Evolutionary conservation across 2,329 filamentous ascomycete genomes (phyloP).

Genomic region (Cryoendolithus antarcticus): DNA sequence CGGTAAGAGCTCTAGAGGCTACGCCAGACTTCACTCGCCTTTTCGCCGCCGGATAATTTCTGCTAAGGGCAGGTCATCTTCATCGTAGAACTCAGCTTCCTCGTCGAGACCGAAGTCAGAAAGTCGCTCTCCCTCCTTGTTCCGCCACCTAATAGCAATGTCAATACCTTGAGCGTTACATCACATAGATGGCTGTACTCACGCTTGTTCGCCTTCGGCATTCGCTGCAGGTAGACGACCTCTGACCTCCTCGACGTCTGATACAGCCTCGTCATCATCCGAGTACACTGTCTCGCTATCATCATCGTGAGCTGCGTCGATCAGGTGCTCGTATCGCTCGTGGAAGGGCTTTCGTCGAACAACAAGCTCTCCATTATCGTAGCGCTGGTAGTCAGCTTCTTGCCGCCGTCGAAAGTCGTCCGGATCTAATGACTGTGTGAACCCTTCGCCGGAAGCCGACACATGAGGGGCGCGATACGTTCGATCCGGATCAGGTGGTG

Average conservation of each 20-base stretch:
- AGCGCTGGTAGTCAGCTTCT: slow-evolving; percentile 36
- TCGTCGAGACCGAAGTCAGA: slow-evolving; percentile 72
- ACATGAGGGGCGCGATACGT: slow-evolving; percentile 20
- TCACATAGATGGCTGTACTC: neutral
- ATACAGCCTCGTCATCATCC: slow-evolving; percentile 12
- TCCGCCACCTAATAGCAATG: slow-evolving; percentile 44
- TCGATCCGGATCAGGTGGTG: slow-evolving; percentile 39
- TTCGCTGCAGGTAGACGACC: slow-evolving; percentile 1
- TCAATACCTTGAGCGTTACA: too few relatives aligned
- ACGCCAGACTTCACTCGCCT: neutral
- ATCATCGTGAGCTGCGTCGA: slow-evolving; percentile 5
- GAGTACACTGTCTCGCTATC: slow-evolving; percentile 9
- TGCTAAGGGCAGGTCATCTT: slow-evolving; percentile 58
- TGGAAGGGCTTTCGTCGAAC: slow-evolving; percentile 31
- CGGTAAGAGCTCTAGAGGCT: neutral
- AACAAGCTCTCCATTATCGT: slow-evolving; percentile 18
- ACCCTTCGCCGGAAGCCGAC: slow-evolving; percentile 20
- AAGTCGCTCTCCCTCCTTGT: slow-evolving; percentile 61
- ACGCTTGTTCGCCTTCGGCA: slow-evolving; percentile 38
- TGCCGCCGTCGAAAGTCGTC: slow-evolving; percentile 44
- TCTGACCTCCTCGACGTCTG: slow-evolving; percentile 17
- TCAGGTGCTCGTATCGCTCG: slow-evolving; percentile 24
- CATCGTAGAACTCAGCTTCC: slow-evolving; percentile 54
- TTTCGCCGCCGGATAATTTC: slow-evolving; percentile 51
- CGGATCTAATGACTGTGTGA: slow-evolving; percentile 31